Base-by-base conservation (phyloP, 164 flowering plant genomes). In the Magnolia sinica region DNA sequence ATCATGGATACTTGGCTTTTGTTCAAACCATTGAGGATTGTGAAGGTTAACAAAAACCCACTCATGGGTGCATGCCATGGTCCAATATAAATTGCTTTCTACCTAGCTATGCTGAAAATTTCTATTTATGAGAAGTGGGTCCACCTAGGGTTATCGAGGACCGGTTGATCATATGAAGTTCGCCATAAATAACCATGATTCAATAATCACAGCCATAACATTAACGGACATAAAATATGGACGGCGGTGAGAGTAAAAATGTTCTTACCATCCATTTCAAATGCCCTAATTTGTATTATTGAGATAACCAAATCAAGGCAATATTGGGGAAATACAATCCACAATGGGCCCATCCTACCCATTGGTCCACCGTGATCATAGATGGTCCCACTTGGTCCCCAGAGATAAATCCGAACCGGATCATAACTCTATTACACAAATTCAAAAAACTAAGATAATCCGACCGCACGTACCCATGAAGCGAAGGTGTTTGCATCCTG, bases 401-500 rank as follows among this genome's bases (percentile, higher is more conserved):
- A 37, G 0, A 0, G 7, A 55, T 55, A 55, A 55, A 55, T 55
- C 61, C 13, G 18, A 7, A 55, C 61, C 3, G 61, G 61, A 55
- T 2, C 18, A 55, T 55, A 55, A 55, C 16, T 37, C 45, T 37
- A 0, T 5, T 37, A 37, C 7, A 37, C 45, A 76, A 50, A 55
- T 59, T 18, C 2, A 27, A 59, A 70, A 31, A 14, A 31, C 11
- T 13, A 27, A 59, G 61, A 31, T 45, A 8, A 24, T 20, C 4
- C 24, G 27, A 22, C 7, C 77, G 1, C 76, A 90, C 92, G 0
- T 78, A 90, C 94, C 94, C 92, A 89, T 11, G 85, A 81, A 7
- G 91, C 88, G 75, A 91, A 91, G 64, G 91, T 88, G 75, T 84
- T 88, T 8, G 92, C 91, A 84, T 91, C 94, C 70, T 89, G 88